Conservation (phyloP, 176 grass and related monocot genomes). For the Typha latifolia region DNA sequence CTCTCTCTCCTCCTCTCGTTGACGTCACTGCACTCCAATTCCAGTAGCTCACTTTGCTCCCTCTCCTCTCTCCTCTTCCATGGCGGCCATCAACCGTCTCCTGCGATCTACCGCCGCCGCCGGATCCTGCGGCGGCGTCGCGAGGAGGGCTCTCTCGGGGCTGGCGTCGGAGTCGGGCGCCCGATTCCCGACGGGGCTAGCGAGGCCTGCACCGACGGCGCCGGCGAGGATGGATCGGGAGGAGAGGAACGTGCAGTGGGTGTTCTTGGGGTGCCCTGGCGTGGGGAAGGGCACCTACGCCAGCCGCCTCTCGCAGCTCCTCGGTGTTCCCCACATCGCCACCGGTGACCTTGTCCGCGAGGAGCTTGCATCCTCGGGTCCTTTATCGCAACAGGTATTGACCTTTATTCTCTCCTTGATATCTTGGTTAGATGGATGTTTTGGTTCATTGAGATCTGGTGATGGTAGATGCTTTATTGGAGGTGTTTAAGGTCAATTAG, state of each 20-base stretch:
- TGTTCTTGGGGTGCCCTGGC: constrained; percentile 85
- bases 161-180: constrained; percentile 23
- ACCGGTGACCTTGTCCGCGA: constrained; percentile 89
- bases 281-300: constrained; percentile 92
- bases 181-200: constrained; percentile 22
- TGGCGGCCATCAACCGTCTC: constrained; percentile 48
- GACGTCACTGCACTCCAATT: neutral
- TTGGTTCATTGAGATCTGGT: constrained; percentile 17
- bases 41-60: neutral
- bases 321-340: constrained; percentile 81
- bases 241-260: constrained; percentile 87
- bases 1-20: neutral
- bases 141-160: constrained; percentile 24
- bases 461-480: neutral
- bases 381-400: constrained; percentile 47
- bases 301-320: constrained; percentile 63
- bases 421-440: neutral
- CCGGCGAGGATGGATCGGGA: constrained; percentile 16
- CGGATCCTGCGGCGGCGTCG: neutral
- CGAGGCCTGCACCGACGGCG: constrained; percentile 11
- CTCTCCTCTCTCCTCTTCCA: constrained; percentile 2
- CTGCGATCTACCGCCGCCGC: constrained; percentile 22
- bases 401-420: neutral
- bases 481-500: neutral
- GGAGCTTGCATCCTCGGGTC: constrained; percentile 65